Evolutionary conservation across 495 filamentous ascomycete genomes (phyloP).

Genomic region (Aspergillus mulundensis): DNA sequence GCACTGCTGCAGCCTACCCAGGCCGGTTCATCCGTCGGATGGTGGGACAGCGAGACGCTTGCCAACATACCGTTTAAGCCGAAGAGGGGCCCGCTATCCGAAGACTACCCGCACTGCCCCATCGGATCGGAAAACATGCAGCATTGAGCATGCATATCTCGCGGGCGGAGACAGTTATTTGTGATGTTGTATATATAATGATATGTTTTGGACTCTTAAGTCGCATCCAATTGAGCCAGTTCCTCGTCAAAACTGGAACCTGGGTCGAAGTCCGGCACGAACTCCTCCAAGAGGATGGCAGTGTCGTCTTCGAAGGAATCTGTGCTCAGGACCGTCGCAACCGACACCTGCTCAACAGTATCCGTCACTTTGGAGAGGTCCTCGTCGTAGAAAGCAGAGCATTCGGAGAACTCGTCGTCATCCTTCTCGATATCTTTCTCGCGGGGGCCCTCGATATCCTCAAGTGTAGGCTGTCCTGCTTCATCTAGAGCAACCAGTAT

Average conservation of each 20-base stretch:
- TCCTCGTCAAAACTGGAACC: conserved; percentile 24
- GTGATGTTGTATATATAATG: not conserved
- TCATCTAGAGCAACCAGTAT: conserved; percentile 3
- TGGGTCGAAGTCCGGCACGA: conserved; percentile 28
- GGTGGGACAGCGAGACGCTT: not conserved
- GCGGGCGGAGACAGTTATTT: not conserved
- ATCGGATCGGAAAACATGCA: conserved; percentile 28
- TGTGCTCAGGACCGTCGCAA: not conserved
- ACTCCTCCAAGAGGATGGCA: conserved; percentile 35
- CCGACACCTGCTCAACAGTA: conserved; percentile 1
- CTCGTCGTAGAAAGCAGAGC: conserved; percentile 37
- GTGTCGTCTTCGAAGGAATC: conserved; percentile 45
- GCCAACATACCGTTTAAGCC: conserved; percentile 18
- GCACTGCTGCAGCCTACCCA: not conserved
- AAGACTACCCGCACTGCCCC: conserved; percentile 15
- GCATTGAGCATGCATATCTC: not conserved
- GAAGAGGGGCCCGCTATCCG: conserved; percentile 24
- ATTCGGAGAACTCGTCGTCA: conserved; percentile 41
- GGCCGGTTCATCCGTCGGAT: conserved; percentile 12
- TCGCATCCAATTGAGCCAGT: conserved; percentile 22
- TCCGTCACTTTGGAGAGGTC: conserved; percentile 30
- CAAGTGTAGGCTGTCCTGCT: not conserved
- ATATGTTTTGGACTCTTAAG: not conserved
- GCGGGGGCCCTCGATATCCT: not conserved
- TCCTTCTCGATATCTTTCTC: conserved; percentile 13